Percentiles rank a stretch among this genome's conserved stretches.
These are phyloP conservation scores for Penicillium antarcticum DNA, from an alignment of 495 filamentous ascomycete genomes.

Conservation along the genomic window DNA sequence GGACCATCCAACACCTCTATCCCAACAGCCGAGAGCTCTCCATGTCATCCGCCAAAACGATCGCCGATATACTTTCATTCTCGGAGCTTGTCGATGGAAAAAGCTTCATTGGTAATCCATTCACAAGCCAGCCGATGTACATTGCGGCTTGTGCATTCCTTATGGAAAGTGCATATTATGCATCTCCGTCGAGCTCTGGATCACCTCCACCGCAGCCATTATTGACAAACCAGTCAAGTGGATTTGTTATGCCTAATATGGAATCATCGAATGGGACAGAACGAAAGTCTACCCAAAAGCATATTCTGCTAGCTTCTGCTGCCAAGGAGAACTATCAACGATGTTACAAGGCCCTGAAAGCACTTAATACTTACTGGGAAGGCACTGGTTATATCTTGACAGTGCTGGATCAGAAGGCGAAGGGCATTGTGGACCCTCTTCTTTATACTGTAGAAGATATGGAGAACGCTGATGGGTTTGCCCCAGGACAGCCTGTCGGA, in stretches of 20 bases:
- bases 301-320: slow-evolving; percentile 68
- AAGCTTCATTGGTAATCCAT: slow-evolving; percentile 80
- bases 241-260: slow-evolving; percentile 39
- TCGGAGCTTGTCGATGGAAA: slow-evolving; percentile 75
- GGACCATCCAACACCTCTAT: slow-evolving; percentile 63
- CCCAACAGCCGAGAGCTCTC: slow-evolving; percentile 76
- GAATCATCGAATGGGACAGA: slow-evolving; percentile 32
- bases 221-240: slow-evolving; percentile 37
- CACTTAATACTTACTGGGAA: slow-evolving; percentile 76
- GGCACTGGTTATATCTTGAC: slow-evolving; percentile 84
- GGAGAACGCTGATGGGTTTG: slow-evolving; percentile 53
- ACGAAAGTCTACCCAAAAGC: slow-evolving; percentile 56
- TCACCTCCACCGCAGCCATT: slow-evolving; percentile 31
- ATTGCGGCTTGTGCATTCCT: slow-evolving; percentile 85
- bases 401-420: slow-evolving; percentile 80
- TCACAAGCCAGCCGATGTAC: slow-evolving; percentile 86
- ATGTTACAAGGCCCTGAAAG: slow-evolving; percentile 76
- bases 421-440: slow-evolving; percentile 78
- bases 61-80: slow-evolving; percentile 79
- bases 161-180: slow-evolving; percentile 65
- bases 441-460: slow-evolving; percentile 76
- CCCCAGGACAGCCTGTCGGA: slow-evolving; percentile 37
- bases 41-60: slow-evolving; percentile 86
- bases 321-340: slow-evolving; percentile 77
- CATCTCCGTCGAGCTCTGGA: slow-evolving; percentile 29